Percentiles rank a stretch among this genome's conserved stretches.
These are phyloP conservation scores for Triadica sebifera DNA, from an alignment of 345 rosid genomes.

Conservation along the genomic window DNA sequence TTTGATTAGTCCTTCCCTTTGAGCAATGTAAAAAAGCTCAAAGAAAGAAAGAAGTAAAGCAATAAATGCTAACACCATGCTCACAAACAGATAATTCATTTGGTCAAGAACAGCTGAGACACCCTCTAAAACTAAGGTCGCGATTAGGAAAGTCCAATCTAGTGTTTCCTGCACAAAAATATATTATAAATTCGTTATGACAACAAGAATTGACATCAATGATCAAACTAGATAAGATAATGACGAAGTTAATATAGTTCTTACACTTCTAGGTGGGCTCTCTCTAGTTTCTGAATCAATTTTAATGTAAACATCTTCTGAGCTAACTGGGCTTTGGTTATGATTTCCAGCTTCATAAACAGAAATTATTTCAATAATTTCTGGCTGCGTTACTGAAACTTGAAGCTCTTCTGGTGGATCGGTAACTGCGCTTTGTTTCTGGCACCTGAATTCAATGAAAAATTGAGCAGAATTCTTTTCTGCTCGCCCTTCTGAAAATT, in stretches of 20 bases:
- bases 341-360: not conserved
- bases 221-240: no score
- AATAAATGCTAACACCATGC: not conserved
- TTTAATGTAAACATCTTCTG: not conserved
- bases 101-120: conserved; percentile 10
- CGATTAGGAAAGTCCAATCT: not conserved
- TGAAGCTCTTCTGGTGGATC: no score
- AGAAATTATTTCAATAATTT: not conserved
- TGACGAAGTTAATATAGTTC: not conserved
- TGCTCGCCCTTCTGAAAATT: not conserved
- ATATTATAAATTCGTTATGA: no score
- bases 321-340: not conserved
- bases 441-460: no score
- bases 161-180: not conserved
- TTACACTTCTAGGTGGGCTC: not conserved
- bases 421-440: no score
- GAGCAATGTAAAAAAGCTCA: not conserved
- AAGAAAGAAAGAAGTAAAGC: not conserved
- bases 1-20: not conserved
- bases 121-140: conserved; percentile 9
- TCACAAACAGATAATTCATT: not conserved
- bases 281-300: not conserved
- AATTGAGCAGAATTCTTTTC: no score
- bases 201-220: no score
- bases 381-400: no score